Evolutionary conservation across 2,329 filamentous ascomycete genomes (phyloP), one percentile per base, ranked within the genome.

Genomic region (Botrytis galanthina): DNA sequence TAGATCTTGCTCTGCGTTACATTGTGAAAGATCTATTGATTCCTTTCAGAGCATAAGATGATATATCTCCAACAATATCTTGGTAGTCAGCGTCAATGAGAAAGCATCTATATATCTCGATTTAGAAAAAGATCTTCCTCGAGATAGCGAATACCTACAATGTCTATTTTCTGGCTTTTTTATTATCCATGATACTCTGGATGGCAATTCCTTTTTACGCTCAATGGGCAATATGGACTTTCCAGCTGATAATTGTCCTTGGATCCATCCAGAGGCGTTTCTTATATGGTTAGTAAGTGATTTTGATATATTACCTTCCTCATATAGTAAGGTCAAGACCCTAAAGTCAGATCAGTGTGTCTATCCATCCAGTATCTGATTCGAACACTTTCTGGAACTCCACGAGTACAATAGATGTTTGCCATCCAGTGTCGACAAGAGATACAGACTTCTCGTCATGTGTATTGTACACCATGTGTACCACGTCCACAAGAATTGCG

Each of bases 261-360:
- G 64, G 20, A 29, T 29, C 26, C 46, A n/a, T 68, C 8, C 35
- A 54, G 35, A 39, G 64, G 64, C 64, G 64, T 68, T 54, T 68
- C 64, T 39, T 54, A 42, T 22, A 54, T 42, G 46, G 64, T 68
- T 68, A 68, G 35, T 39, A 39, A 57, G 48, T 54, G 20, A 8
- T 42, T 57, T 42, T 32, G 5, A 29, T 16, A 26, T 42, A 37
- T n/a, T 18, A 57, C 66, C 48, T 68, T 57, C 66, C 54, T 42
- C 66, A 68, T 42, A 32, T 32, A 42, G 66, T 42, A 57, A 68
- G 48, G 26, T 68, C 5, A 57, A 42, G 61, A 5, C 14, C 37
- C 12, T 1, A 12, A 44, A n/a, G 48, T 57, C 32, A 9, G 18
- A 16, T 67, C 51, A 22, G 20, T 42, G 5, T 54, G n/a, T 54